Evolutionary conservation across 495 filamentous ascomycete genomes (phyloP), one percentile per base, ranked within the genome.

Genomic region (Penicillium parvum): DNA sequence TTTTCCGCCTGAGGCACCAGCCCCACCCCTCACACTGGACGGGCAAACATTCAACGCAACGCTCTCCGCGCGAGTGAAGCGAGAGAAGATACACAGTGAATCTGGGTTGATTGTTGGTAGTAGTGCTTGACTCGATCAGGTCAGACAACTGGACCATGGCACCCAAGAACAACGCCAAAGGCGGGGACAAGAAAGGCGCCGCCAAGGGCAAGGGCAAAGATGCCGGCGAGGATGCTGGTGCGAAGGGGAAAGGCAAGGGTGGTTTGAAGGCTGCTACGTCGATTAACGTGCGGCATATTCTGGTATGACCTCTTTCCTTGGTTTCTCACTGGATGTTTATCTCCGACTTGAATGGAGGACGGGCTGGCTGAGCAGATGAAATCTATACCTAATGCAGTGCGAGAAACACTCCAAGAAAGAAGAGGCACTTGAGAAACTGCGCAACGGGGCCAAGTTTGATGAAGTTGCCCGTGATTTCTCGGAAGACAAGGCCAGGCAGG

Each of bases 341-440:
- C n/a, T n/a, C n/a, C n/a, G n/a, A n/a, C n/a, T n/a, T n/a, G n/a
- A n/a, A n/a, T n/a, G n/a, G n/a, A n/a, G n/a, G n/a, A n/a, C n/a
- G n/a, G n/a, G n/a, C n/a, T n/a, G n/a, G n/a, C n/a, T n/a, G n/a
- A n/a, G n/a, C n/a, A n/a, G n/a, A 10, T 20, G 14, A 32, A 6
- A 4, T 3, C 11, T 22, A 22, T 15, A 15, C 8, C n/a, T 25
- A 17, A 34, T 38, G 4, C 16, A 40, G 85, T 95, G 90, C 60
- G 86, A 88, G 59, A 96, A 96, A 64, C 79, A 90, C 63, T 70
- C 76, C 29, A 90, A 86, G 66, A 94, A 90, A 59, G 88, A 95
- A 69, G 86, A 92, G 61, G 90, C 89, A 0, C 61, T 95, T 5
- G 76, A 79, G 41, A 87, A 92, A 65, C 68, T 95, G 12, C 74